Conservation (phyloP, 78 protist genomes). For the Dictyostelium capitatum region DNA sequence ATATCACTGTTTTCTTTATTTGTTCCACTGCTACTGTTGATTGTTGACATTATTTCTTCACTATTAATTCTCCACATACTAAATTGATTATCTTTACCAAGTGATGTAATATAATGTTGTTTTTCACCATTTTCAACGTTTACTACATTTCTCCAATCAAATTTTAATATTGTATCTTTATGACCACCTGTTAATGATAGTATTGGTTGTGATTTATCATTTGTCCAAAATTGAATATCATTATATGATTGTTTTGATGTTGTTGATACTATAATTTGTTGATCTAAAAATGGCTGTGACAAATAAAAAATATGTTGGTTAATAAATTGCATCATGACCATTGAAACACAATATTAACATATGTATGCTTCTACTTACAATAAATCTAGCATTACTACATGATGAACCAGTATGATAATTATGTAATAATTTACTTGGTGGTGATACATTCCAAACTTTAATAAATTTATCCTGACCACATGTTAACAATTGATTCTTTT, state of each 20-base stretch:
- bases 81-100: slow-evolving; percentile 44
- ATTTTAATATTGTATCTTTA: slow-evolving; percentile 26
- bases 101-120: slow-evolving; percentile 23
- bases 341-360: not conserved
- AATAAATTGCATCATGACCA: not conserved
- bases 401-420: slow-evolving; percentile 36
- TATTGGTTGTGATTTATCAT: not conserved
- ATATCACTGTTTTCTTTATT: not conserved
- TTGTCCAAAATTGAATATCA: slow-evolving; percentile 55
- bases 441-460: slow-evolving; percentile 58
- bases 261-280: slow-evolving; percentile 23
- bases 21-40: too few species aligned
- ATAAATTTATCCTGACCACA: slow-evolving; percentile 33
- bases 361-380: slow-evolving; percentile 16
- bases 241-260: slow-evolving; percentile 16
- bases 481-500: slow-evolving; percentile 28
- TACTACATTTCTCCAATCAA: slow-evolving; percentile 39
- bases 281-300: slow-evolving; percentile 9
- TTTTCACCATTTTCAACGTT: not conserved
- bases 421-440: slow-evolving; percentile 4
- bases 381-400: slow-evolving; percentile 37
- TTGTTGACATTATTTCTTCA: not conserved
- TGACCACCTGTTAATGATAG: slow-evolving; percentile 34
- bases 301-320: not conserved
- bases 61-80: slow-evolving; percentile 40